These are phyloP conservation scores for Saccharomycopsis amapae DNA, from an alignment of 805 yeast species.

Conservation along the genomic window DNA sequence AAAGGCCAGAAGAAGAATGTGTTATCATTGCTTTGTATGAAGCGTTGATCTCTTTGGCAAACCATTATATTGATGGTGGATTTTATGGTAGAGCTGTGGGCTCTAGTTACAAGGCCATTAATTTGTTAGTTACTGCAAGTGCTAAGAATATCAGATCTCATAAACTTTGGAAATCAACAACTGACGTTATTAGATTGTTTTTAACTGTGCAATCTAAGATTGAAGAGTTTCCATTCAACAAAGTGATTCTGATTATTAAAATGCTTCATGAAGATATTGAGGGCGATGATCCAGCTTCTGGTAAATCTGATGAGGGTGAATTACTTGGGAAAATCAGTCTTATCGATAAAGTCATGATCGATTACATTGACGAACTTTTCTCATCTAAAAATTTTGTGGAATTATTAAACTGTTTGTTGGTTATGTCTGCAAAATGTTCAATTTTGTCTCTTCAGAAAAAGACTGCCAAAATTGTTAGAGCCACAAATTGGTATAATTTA, in stretches of 20 bases:
- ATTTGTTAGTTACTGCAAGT: conserved; percentile 34
- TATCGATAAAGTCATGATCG: conserved; percentile 7
- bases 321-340: conserved; percentile 22
- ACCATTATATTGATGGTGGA: conserved; percentile 47
- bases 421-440: conserved; percentile 43
- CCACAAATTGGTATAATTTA: conserved; percentile 58
- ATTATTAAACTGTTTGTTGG: conserved; percentile 28
- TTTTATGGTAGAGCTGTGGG: conserved; percentile 51
- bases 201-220: conserved; percentile 48
- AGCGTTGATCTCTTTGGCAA: conserved; percentile 48
- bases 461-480: conserved; percentile 41
- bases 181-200: conserved; percentile 49
- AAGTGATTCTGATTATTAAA: conserved; percentile 27
- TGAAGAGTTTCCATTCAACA: conserved; percentile 42
- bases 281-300: conserved; percentile 6
- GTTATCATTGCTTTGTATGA: conserved; percentile 49
- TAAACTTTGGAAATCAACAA: conserved; percentile 59
- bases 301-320: conserved; percentile 18
- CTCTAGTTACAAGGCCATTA: conserved; percentile 33
- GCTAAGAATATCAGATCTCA: conserved; percentile 34
- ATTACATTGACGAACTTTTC: neutral
- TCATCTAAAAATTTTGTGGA: neutral
- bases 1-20: conserved; percentile 42
- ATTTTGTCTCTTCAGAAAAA: conserved; percentile 26
- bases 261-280: neutral